Evolutionary conservation across 768 basidiomycete genomes (phyloP).

Genomic region (Sporobolomyces pararoseus): DNA sequence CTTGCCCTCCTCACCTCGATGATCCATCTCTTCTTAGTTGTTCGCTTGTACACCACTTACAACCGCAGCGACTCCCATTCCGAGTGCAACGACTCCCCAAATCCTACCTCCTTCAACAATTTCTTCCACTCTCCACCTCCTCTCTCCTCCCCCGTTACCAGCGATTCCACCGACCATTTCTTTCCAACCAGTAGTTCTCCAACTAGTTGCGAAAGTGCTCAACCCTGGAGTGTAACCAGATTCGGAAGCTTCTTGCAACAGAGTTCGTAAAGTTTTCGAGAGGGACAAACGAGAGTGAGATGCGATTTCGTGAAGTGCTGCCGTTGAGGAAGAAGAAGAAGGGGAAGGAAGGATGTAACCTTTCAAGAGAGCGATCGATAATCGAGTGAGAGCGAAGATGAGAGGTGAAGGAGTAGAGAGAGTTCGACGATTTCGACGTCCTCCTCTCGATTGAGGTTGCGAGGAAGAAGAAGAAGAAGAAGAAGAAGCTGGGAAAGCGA

Average conservation of each 20-base stretch:
- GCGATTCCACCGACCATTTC: constrained; percentile 25
- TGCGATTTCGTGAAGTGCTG: not conserved
- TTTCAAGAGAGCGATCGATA: constrained; percentile 24
- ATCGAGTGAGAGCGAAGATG: constrained; percentile 28
- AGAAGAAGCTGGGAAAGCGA: constrained; percentile 23
- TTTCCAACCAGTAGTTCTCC: not conserved
- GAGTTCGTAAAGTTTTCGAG: not conserved
- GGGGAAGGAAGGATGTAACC: constrained; percentile 30
- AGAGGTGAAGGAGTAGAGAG: constrained; percentile 30
- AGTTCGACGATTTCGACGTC: not conserved
- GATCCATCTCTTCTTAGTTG: not conserved
- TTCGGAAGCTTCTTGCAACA: not conserved
- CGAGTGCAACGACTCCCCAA: constrained; percentile 30
- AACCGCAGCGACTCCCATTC: constrained; percentile 16
- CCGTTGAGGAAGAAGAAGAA: not conserved
- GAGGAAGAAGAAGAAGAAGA: not conserved
- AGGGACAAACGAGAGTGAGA: not conserved
- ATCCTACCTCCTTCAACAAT: constrained; percentile 7
- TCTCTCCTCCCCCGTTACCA: constrained; percentile 3
- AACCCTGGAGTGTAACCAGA: not conserved
- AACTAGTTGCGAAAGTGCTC: not conserved
- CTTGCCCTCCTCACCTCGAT: not conserved
- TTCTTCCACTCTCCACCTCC: constrained; percentile 17
- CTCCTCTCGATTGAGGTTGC: not conserved
- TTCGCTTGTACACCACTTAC: not conserved